These are phyloP conservation scores for Tillandsia fasciculata DNA, from an alignment of 176 grass and related monocot genomes.

Conservation along the genomic window DNA sequence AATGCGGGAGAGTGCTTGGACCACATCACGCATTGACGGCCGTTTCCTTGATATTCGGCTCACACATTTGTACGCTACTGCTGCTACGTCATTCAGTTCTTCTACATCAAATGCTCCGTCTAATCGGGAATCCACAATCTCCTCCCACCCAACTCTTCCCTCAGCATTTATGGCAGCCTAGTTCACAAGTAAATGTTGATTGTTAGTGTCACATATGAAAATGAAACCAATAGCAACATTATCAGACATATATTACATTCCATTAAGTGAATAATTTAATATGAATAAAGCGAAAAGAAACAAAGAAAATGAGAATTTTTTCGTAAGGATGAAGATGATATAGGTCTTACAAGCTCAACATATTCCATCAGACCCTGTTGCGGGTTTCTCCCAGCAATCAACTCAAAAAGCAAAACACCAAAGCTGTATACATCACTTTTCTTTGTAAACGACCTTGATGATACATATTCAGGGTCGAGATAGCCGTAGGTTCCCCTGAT, in stretches of 20 bases:
- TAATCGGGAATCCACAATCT: slow-evolving; percentile 63
- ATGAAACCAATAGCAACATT: neutral
- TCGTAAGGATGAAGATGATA: neutral
- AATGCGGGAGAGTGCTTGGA: slow-evolving; percentile 53
- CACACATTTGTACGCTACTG: slow-evolving; percentile 69
- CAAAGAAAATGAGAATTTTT: neutral
- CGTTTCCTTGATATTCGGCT: slow-evolving; percentile 58
- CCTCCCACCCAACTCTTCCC: slow-evolving; percentile 77
- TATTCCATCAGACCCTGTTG: slow-evolving; percentile 99
- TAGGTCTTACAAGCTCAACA: slow-evolving; percentile 72
- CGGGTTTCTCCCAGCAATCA: slow-evolving; percentile 82
- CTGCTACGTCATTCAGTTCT: slow-evolving; percentile 66
- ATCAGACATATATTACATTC: no score
- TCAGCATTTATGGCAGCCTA: slow-evolving; percentile 78
- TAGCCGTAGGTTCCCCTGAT: slow-evolving; percentile 85
- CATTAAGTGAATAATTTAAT: no score
- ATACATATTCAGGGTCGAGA: slow-evolving; percentile 87
- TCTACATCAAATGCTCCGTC: slow-evolving; percentile 58
- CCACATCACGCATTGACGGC: slow-evolving; percentile 61
- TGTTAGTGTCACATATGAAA: neutral
- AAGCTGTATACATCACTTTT: slow-evolving; percentile 99
- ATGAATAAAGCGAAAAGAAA: neutral
- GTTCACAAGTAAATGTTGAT: neutral
- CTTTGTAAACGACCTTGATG: slow-evolving; percentile 81
- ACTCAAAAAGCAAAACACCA: slow-evolving; percentile 81